Conservation (phyloP, 495 filamentous ascomycete genomes). For the Penicillium nucicola region DNA sequence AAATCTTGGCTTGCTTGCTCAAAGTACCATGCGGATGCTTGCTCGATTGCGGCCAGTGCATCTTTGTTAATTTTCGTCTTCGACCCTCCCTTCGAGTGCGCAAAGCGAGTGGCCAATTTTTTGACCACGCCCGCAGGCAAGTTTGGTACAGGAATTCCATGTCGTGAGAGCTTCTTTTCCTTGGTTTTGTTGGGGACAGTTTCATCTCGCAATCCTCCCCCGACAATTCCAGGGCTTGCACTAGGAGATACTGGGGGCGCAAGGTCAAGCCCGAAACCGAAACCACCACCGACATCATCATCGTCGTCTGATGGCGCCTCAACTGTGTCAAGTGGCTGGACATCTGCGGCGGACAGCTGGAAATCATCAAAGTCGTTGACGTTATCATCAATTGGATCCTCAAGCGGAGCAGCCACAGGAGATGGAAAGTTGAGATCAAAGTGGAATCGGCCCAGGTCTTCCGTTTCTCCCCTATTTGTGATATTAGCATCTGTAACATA, state of each 20-base stretch:
- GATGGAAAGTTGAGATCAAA: constrained; percentile 45
- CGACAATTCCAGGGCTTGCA: constrained; percentile 36
- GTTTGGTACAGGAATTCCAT: constrained; percentile 73
- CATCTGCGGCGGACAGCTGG: constrained; percentile 30
- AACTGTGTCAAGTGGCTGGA: constrained; percentile 22
- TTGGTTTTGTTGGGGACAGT: constrained; percentile 27
- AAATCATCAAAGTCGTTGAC: constrained; percentile 40
- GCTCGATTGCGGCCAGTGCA: constrained; percentile 67
- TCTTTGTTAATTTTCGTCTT: constrained; percentile 69
- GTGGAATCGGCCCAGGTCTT: constrained; percentile 43
- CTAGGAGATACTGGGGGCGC: constrained; percentile 31
- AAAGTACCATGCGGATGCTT: constrained; percentile 85
- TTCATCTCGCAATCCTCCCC: constrained; percentile 43
- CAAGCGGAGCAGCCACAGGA: constrained; percentile 26
- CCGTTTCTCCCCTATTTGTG: constrained; percentile 43
- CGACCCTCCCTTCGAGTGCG: constrained; percentile 54
- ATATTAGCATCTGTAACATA: constrained; percentile 26
- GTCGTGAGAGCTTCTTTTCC: constrained; percentile 60
- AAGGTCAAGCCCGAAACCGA: constrained; percentile 29
- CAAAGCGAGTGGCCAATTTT: constrained; percentile 69
- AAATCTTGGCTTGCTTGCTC: constrained; percentile 80
- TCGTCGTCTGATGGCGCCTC: constrained; percentile 21
- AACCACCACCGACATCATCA: constrained; percentile 24
- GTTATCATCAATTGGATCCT: constrained; percentile 26
- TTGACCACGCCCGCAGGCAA: constrained; percentile 69